Percentiles rank a stretch among this genome's conserved stretches.
Conservation (phyloP, 2,329 filamentous ascomycete species). For the Penicillium sp. region DNA sequence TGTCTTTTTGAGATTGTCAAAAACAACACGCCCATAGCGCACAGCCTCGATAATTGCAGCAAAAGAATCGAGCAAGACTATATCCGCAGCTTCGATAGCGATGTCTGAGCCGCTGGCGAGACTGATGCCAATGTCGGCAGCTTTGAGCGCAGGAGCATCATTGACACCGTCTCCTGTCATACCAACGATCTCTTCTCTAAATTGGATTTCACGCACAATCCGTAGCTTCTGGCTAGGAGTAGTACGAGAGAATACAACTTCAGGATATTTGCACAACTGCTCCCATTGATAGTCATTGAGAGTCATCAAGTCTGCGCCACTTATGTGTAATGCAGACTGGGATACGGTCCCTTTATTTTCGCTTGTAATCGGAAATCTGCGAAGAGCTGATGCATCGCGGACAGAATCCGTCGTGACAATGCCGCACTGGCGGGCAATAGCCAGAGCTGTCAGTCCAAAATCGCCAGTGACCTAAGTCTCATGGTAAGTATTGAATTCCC, state of each 20-base stretch:
- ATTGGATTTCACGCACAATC: neutral
- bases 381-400: slow-evolving; percentile 3
- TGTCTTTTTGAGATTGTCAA: slow-evolving; percentile 9
- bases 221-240: neutral
- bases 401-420: neutral
- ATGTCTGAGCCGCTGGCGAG: slow-evolving; percentile 15
- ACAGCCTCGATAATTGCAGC: slow-evolving; percentile 5
- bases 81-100: slow-evolving; percentile 10
- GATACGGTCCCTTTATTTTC: neutral
- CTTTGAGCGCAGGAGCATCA: slow-evolving; percentile 75
- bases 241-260: slow-evolving; percentile 3
- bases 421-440: slow-evolving; percentile 56
- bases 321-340: slow-evolving; percentile 20
- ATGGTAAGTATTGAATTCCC: neutral
- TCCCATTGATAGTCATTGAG: slow-evolving; percentile 4
- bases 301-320: slow-evolving; percentile 51
- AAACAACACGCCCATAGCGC: slow-evolving; percentile 6
- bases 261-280: slow-evolving; percentile 1
- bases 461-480: slow-evolving; percentile 66
- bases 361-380: neutral
- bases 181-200: slow-evolving; percentile 40
- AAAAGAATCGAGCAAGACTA: slow-evolving; percentile 2
- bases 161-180: slow-evolving; percentile 90
- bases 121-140: slow-evolving; percentile 73
- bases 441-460: slow-evolving; percentile 29